These are phyloP conservation scores for Penicillium robsamsonii DNA, from an alignment of 495 filamentous ascomycete genomes.

Conservation along the genomic window DNA sequence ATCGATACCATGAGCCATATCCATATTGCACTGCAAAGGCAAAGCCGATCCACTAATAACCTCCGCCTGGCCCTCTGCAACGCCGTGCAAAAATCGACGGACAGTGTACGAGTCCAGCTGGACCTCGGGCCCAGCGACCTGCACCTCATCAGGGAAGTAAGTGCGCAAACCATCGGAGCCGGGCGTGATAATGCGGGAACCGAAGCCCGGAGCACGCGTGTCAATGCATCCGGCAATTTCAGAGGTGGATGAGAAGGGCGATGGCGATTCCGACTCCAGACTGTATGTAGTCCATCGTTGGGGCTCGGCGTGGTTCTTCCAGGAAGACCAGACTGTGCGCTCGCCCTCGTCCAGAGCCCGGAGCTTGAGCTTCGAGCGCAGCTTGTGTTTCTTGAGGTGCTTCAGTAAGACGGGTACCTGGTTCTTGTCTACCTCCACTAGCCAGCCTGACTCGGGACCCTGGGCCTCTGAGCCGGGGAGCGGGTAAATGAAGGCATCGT, in stretches of 20 bases:
- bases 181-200: slow-evolving; percentile 54
- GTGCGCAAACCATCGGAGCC: slow-evolving; percentile 39
- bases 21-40: slow-evolving; percentile 81
- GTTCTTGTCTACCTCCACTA: slow-evolving; percentile 76
- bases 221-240: slow-evolving; percentile 53
- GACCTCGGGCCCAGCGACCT: slow-evolving; percentile 36
- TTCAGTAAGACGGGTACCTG: slow-evolving; percentile 59
- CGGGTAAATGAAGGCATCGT: slow-evolving; percentile 89
- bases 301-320: slow-evolving; percentile 51
- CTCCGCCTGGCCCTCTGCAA: slow-evolving; percentile 82
- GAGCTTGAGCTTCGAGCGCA: slow-evolving; percentile 74
- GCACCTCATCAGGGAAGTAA: slow-evolving; percentile 37
- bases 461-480: slow-evolving; percentile 34
- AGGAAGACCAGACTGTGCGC: slow-evolving; percentile 63
- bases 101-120: slow-evolving; percentile 56
- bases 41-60: slow-evolving; percentile 66
- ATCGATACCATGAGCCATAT: slow-evolving; percentile 78
- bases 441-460: slow-evolving; percentile 53
- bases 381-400: slow-evolving; percentile 79
- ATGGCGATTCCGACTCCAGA: slow-evolving; percentile 35
- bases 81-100: slow-evolving; percentile 70
- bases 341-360: slow-evolving; percentile 61
- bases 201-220: slow-evolving; percentile 66
- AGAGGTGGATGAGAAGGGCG: slow-evolving; percentile 25
- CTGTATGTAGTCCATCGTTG: slow-evolving; percentile 47